Evolutionary conservation across 495 filamentous ascomycete species (phyloP).

Genomic region (Neurospora sp.): DNA sequence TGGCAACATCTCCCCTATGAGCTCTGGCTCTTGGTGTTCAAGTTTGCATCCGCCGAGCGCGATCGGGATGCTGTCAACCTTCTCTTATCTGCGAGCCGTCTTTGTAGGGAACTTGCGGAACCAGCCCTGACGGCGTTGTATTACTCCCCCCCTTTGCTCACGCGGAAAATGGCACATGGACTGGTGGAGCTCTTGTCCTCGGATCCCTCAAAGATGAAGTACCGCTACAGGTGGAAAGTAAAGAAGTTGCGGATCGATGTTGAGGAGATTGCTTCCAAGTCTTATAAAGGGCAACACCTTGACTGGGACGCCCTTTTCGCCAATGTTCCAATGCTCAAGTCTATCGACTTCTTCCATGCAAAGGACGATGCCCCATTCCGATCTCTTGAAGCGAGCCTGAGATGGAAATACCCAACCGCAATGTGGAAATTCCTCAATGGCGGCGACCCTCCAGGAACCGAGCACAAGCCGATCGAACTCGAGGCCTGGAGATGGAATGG

Average conservation of each 20-base stretch:
- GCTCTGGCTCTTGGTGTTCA: constrained; percentile 59
- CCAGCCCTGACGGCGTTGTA: constrained; percentile 70
- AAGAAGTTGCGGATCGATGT: constrained; percentile 61
- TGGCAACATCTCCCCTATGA: constrained; percentile 68
- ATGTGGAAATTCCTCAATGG: constrained; percentile 47
- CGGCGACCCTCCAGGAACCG: background rate
- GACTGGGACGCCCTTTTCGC: constrained; percentile 32
- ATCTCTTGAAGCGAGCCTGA: constrained; percentile 33
- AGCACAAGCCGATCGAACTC: constrained; percentile 31
- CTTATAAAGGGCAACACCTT: constrained; percentile 26
- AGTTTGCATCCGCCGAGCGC: constrained; percentile 44
- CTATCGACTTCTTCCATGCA: constrained; percentile 45
- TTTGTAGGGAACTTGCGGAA: constrained; percentile 59
- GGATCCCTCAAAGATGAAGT: constrained; percentile 32
- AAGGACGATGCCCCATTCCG: constrained; percentile 47
- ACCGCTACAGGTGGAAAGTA: constrained; percentile 57
- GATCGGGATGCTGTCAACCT: constrained; percentile 46
- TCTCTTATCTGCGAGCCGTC: constrained; percentile 47
- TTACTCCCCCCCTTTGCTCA: constrained; percentile 49
- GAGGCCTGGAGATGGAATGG: constrained; percentile 72
- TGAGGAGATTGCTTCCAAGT: constrained; percentile 18
- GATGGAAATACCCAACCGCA: constrained; percentile 52
- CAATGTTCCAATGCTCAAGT: constrained; percentile 37
- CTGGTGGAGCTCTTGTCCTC: constrained; percentile 24
- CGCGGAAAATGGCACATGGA: constrained; percentile 36